phyloP scores from a whole-genome alignment of 805 yeast genomes.

The Suhomyces xylopsoci region DNA sequence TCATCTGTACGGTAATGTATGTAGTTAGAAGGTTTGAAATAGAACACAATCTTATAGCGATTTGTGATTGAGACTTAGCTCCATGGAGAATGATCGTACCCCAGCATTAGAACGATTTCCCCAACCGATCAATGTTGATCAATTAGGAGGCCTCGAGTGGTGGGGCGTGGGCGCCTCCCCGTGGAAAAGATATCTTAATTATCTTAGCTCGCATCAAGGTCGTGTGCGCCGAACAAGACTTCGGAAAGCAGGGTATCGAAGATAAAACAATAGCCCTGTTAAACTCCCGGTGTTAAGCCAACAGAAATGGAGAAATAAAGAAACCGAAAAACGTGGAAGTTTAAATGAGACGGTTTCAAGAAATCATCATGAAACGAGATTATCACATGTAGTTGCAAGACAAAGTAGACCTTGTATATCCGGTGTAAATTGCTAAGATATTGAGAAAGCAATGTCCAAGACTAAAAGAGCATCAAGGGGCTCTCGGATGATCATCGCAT shows the following conservation, averaged over 20 bases:
- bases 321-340: background rate
- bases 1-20: background rate
- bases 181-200: background rate
- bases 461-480: background rate
- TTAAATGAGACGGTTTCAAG: background rate
- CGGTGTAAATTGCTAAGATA: background rate
- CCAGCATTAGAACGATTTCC: background rate
- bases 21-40: background rate
- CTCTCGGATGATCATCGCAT: background rate
- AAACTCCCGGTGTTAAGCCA: background rate
- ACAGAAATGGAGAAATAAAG: background rate
- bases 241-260: background rate
- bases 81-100: background rate
- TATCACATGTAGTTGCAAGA: background rate
- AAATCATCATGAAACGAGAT: background rate
- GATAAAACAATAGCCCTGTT: background rate
- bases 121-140: background rate
- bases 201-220: background rate
- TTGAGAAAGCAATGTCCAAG: background rate
- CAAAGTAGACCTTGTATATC: background rate
- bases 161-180: background rate
- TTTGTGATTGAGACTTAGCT: background rate
- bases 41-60: background rate
- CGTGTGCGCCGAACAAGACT: background rate
- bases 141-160: background rate